Conservation (phyloP, 345 rosid species). For the Kandelia obovata region DNA sequence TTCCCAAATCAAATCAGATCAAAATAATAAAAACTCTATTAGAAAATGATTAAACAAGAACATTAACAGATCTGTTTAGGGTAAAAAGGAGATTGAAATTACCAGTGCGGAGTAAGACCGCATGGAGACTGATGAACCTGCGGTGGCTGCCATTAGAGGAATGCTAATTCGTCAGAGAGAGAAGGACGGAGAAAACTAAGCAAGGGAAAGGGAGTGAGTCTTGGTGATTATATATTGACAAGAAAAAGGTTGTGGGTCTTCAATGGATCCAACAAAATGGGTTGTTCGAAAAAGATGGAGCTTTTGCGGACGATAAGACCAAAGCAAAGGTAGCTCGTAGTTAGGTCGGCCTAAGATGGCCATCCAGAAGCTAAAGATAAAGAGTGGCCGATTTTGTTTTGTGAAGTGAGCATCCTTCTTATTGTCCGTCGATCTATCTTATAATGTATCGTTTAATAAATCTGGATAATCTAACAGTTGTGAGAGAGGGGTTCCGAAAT, state of each 20-base stretch:
- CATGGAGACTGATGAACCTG: conserved; percentile 25
- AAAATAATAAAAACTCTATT: background rate
- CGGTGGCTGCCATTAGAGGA: conserved; percentile 25
- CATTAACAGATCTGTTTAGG: conserved; percentile 11
- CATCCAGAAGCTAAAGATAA: no score
- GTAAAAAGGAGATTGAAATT: background rate
- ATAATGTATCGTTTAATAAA: no score
- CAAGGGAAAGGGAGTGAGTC: background rate
- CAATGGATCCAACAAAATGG: no score
- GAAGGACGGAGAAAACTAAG: conserved; percentile 19
- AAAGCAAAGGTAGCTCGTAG: no score
- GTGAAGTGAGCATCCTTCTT: no score
- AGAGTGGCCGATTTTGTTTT: no score
- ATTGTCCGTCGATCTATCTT: no score
- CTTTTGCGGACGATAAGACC: no score
- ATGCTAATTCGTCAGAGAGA: background rate
- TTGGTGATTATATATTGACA: background rate
- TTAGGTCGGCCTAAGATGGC: no score
- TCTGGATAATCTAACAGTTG: no score
- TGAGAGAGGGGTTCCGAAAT: no score
- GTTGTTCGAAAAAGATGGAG: no score
- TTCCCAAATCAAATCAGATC: conserved; percentile 6
- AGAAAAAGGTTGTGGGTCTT: background rate
- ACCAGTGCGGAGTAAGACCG: conserved; percentile 19
- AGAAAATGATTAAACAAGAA: background rate